Evolutionary conservation across 73 alveolate species (phyloP), one percentile per base, ranked within the genome.

Genomic region (Diophrys appendiculata): DNA sequence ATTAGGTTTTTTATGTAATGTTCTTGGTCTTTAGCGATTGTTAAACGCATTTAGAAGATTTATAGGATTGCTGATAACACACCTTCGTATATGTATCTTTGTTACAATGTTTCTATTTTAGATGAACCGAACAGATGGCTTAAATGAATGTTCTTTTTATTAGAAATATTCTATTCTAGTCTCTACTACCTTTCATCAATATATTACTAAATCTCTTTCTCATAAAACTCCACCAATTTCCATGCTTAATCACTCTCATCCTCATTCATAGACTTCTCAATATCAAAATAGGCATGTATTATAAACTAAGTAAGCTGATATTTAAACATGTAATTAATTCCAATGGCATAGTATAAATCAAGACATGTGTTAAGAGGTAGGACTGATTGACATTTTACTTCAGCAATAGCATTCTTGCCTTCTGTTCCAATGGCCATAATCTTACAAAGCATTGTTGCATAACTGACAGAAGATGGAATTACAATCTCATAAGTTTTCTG

Each of bases 241-340:
- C 84, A 78, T 26, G 78, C 33, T 23, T 1, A 52, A 2, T 54
- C 76, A 3, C 3, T 33, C 67, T 56, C 54, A 14, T 77, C 88
- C 28, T 53, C 76, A 13, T 76, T 56, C 25, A 67, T 30, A 33
- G 67, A 81, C 54, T 84, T 84, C 60, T 84, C 92, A 30, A 78
- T 84, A 31, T 76, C 85, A 0, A 84, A 64, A 64, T 84, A 78
- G 28, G 83, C 72, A 29, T 78, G 79, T 23, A 69, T 30, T 55
- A 80, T n/a, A 70, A 70, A 84, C 29, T 84, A 76, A 0, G 72
- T 31, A 32, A 84, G 70, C 1, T 81, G 72, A 3, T 54, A 26
- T 43, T 84, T 84, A 64, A 56, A 71, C 11, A 77, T 84, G 54
- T 70, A 78, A 0, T 26, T 30, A 29, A 54, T 55, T 2, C 56